A percentile compares a stretch with the other conserved stretches of the same genome.
Conservation (phyloP, 2,329 filamentous ascomycete species). For the Fusarium piperis region DNA sequence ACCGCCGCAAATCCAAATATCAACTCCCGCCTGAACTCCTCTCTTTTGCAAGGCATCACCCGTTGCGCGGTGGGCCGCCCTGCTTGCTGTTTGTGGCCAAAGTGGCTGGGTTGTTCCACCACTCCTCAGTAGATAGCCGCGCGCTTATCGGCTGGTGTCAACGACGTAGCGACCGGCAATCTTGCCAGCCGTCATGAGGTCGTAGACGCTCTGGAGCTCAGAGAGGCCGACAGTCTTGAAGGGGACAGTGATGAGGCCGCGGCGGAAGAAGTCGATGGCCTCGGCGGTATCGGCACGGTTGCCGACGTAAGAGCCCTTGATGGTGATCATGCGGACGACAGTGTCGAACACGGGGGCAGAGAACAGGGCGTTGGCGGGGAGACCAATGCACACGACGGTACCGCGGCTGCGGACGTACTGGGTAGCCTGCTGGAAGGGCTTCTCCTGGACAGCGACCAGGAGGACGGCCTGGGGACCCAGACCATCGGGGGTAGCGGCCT, state of each 20-base stretch:
- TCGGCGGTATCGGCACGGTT: conserved; percentile 89
- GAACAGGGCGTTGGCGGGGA: conserved; percentile 83
- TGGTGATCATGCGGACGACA: conserved; percentile 88
- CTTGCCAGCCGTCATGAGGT: conserved; percentile 75
- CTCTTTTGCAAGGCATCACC: conserved; percentile 35
- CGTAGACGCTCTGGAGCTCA: conserved; percentile 82
- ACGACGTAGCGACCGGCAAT: conserved; percentile 84
- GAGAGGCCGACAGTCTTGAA: conserved; percentile 86
- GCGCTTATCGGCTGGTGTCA: conserved; percentile 71
- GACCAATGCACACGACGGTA: conserved; percentile 86
- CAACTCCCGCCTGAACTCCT: conserved; percentile 43
- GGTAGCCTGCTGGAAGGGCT: conserved; percentile 94
- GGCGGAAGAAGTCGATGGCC: conserved; percentile 87
- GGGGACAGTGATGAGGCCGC: conserved; percentile 86
- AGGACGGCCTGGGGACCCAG: conserved; percentile 89
- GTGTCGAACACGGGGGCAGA: conserved; percentile 89
- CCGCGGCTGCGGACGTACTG: conserved; percentile 87
- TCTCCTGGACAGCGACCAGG: conserved; percentile 86
- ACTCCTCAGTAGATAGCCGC: conserved; percentile 30
- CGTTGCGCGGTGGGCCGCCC: conserved; percentile 35
- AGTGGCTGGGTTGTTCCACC: conserved; percentile 7
- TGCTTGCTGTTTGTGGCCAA: conserved; percentile 9
- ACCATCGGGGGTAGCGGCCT: conserved; percentile 80
- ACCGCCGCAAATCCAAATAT: conserved; percentile 38
- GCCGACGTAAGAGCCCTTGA: conserved; percentile 93